Conservation (phyloP, 148 eudicot species). For the Limonium bicolor region DNA sequence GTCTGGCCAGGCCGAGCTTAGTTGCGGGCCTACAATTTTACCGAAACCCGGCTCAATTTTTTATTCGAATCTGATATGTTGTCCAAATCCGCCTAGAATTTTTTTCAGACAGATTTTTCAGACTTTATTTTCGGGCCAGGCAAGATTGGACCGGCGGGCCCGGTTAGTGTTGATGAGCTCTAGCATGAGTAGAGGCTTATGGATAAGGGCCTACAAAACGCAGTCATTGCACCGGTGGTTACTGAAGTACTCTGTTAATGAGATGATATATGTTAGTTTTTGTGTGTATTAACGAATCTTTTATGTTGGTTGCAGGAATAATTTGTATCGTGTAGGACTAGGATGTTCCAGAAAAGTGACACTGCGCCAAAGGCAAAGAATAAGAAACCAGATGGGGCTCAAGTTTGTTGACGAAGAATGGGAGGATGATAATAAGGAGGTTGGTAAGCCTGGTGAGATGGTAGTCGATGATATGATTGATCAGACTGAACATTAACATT, state of each 20-base stretch:
- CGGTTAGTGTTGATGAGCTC: too few relatives aligned
- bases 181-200: constrained; percentile 86
- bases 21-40: too few relatives aligned
- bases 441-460: constrained; percentile 23
- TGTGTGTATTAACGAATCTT: neutral
- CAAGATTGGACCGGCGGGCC: too few relatives aligned
- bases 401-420: constrained; percentile 87
- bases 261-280: neutral
- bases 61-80: too few relatives aligned
- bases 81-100: too few relatives aligned
- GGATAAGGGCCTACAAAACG: constrained; percentile 49
- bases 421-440: constrained; percentile 42
- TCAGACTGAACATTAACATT: too few relatives aligned
- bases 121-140: too few relatives aligned
- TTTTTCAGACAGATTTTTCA: too few relatives aligned
- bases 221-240: constrained; percentile 56
- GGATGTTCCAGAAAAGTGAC: constrained; percentile 92
- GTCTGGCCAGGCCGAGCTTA: too few relatives aligned
- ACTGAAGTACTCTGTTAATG: neutral
- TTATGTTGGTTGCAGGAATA: constrained; percentile 47
- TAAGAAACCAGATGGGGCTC: constrained; percentile 89
- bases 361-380: constrained; percentile 96
- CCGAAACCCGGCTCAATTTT: too few relatives aligned
- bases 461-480: constrained; percentile 34
- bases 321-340: constrained; percentile 78